Base-by-base conservation (phyloP, 2,329 filamentous ascomycete species). In the Paecilomyces formosus region DNA sequence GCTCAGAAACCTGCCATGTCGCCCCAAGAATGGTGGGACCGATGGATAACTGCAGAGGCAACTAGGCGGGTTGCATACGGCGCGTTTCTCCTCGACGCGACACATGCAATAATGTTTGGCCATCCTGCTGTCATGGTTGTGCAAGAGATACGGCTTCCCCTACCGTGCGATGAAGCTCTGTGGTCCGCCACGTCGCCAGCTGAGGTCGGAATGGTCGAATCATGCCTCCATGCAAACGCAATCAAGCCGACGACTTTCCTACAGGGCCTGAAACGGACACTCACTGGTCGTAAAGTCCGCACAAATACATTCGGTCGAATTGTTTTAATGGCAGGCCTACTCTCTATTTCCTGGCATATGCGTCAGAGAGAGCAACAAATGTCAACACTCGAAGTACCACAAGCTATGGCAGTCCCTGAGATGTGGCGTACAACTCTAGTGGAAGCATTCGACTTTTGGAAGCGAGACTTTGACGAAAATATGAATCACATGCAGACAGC, bases 261-360 rank as follows among this genome's bases (percentile, higher is more conserved):
- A 0, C 93, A 97, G 64, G 92, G 90, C 0, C 81, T 97, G 18
- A 97, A 96, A 76, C 85, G 88, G 63, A 97, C 92, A 0, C 79
- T 99, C 21, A 93, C 90, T 64, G 87, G 87, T n/a, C 85, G 93
- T 61, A 86, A 85, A 58, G 92, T 97, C 3, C 85, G 88, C 55
- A 97, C 94, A 3, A 97, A 97, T 71, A 88, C 91, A 0, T 99
- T 97, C 70, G 94, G 93, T 0, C 86, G 94, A 45, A 94, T 89
- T 2, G 91, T 96, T 52, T 81, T 99, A 55, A 97, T 97, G 92
- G 89, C 93, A 1, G 94, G 94, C 0, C 78, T 99, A 26, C 79
- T 97, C 26, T 97, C 91, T 64, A 91, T 97, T 30, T 94, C 89
- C 69, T 97, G 92, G 90, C 93, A 97, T 72, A 93, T 97, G 89